Evolutionary conservation across 2,329 filamentous ascomycete species (phyloP).

Genomic region (Ceratocystiopsis sp.): DNA sequence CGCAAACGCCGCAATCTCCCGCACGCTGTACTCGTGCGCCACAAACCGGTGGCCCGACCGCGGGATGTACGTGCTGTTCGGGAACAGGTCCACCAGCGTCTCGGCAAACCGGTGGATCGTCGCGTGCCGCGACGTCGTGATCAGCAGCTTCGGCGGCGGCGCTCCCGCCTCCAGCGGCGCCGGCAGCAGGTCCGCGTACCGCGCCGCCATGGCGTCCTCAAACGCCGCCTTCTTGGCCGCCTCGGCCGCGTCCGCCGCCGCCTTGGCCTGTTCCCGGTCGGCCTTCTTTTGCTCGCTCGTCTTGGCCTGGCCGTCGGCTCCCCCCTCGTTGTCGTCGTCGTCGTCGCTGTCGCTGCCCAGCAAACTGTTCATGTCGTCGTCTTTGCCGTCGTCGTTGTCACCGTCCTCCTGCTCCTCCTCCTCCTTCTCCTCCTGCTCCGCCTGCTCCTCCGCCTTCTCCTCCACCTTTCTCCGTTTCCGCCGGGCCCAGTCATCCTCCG

Average conservation of each 20-base stretch:
- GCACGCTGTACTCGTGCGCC: slow-evolving; percentile 76
- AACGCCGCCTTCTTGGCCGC: slow-evolving; percentile 47
- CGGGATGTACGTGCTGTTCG: slow-evolving; percentile 72
- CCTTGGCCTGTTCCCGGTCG: slow-evolving; percentile 20
- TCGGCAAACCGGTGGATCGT: slow-evolving; percentile 72
- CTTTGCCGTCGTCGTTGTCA: slow-evolving; percentile 22
- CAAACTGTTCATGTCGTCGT: slow-evolving; percentile 24
- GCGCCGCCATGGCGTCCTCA: slow-evolving; percentile 41
- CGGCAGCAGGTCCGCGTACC: slow-evolving; percentile 41
- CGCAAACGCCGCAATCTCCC: slow-evolving; percentile 80
- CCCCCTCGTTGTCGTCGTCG: slow-evolving; percentile 28
- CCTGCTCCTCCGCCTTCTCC: slow-evolving; percentile 26
- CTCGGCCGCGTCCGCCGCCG: slow-evolving; percentile 1
- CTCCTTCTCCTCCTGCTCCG: slow-evolving; percentile 28
- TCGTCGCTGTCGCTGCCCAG: slow-evolving; percentile 40
- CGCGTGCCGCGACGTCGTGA: slow-evolving; percentile 82
- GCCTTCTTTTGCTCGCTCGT: slow-evolving; percentile 4
- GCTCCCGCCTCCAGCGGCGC: slow-evolving; percentile 31
- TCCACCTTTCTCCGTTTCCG: slow-evolving; percentile 36
- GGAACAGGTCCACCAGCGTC: slow-evolving; percentile 66
- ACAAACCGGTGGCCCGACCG: slow-evolving; percentile 63
- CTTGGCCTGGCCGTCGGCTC: slow-evolving; percentile 22
- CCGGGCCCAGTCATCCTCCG: slow-evolving; percentile 40
- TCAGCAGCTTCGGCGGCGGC: slow-evolving; percentile 39
- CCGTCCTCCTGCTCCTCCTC: slow-evolving; percentile 23